Percentiles rank a stretch among this genome's conserved stretches.
phyloP scores from a whole-genome alignment of 345 rosid genomes.

The Populus simonii region DNA sequence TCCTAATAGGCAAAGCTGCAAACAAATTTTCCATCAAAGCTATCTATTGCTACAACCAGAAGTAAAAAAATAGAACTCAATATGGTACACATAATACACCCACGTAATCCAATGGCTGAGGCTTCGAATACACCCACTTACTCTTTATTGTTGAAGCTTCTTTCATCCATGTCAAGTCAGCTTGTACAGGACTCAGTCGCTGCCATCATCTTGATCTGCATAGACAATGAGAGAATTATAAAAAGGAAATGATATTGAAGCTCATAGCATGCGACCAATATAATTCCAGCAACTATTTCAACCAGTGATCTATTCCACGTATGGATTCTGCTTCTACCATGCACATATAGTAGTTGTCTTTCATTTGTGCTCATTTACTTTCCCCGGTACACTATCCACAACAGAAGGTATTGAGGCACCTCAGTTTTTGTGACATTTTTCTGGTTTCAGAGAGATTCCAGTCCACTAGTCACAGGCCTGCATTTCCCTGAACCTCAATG shows the following conservation, averaged over 20 bases:
- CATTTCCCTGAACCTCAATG: neutral
- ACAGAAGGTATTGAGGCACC: neutral
- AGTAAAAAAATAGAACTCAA: neutral
- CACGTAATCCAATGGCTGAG: constrained; percentile 5
- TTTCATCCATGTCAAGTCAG: constrained; percentile 5
- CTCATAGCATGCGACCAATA: neutral
- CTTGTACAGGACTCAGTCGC: constrained; percentile 26
- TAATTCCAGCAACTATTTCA: neutral
- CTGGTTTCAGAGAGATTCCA: neutral
- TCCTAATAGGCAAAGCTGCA: neutral
- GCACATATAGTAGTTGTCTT: neutral
- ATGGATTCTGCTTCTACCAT: neutral
- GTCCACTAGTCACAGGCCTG: neutral
- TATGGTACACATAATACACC: constrained; percentile 2
- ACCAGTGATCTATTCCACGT: neutral
- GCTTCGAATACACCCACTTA: constrained; percentile 6
- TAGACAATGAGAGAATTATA: neutral
- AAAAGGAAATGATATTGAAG: neutral
- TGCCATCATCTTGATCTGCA: constrained; percentile 39
- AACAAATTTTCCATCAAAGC: constrained; percentile 15
- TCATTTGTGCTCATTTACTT: neutral
- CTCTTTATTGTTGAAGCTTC: constrained; percentile 5
- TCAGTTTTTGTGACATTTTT: neutral
- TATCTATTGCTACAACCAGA: constrained; percentile 10
- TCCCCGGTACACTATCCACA: no score